Evolutionary conservation across 108 stramenopile genomes (phyloP), one percentile per base, ranked within the genome.

Genomic region (Pinguiococcus pyrenoidosus): DNA sequence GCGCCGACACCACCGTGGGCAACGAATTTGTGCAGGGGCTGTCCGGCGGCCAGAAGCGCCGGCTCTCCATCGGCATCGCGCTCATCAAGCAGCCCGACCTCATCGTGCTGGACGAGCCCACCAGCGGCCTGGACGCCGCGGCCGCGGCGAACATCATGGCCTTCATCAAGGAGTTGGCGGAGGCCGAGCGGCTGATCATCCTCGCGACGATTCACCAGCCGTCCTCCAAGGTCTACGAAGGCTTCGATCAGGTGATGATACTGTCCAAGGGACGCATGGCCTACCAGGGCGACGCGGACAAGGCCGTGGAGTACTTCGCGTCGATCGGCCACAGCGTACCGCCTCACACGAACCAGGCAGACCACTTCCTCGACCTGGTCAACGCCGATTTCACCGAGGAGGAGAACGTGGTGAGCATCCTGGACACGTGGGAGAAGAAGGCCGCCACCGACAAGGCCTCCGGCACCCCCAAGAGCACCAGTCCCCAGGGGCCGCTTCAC

Each of bases 11-110:
- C 1, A 59, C 58, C 21, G 71, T 77, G 7, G 84, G 84, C 4
- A 73, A 76, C 64, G 67, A 59, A 0, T 36, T 76, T 7, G 70
- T 79, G 61, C 34, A 59, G 37, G 66, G 75, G 4, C 12, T 59
- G 2, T 57, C 55, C 0, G 59, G 73, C 40, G 81, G 86, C 20
- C 80, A 88, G 60, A 74, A 77, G 49, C 46, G 79, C 14, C 59
- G 87, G 5, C 57, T 88, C 13, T 72, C 73, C 25, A 51, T 88
- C 46, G 83, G 75, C 9, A 51, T 88, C 33, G 79, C 66, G 27
- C 48, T 66, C 14, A 32, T 69, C 21, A 44, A 47, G 23, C 53
- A 61, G 32, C 69, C 72, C 9, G 14, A 28, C 33, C 29, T 71
- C 43, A 66, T 73, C 18, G 71, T 73, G 50, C 33, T 71, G 18